Evolutionary conservation across 129 eudicot genomes (phyloP), one percentile per base, ranked within the genome.

Genomic region (Flaveria robusta): DNA sequence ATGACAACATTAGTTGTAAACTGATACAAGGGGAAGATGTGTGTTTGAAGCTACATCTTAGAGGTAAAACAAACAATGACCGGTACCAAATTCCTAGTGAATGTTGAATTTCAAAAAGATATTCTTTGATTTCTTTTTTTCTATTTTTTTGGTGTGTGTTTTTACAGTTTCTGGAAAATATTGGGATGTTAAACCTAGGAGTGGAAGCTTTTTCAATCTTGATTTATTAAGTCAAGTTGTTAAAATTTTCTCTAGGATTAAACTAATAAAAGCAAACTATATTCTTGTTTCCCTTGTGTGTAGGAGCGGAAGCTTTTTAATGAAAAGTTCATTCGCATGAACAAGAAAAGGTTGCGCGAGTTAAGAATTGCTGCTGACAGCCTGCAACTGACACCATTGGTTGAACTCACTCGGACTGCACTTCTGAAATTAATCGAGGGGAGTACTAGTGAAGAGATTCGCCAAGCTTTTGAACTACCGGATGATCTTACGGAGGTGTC

Each of bases 401-500:
- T 88, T 71, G 93, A 90, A 66, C 86, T 90, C 51, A 82, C 87
- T 13, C 79, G 91, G 50, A 81, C 83, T 47, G 86, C 92, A 65
- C 93, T 90, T 76, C 86, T 87, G 45, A 83, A 85, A 20, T 70
- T 84, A 64, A 84, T 87, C 66, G 89, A 87, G 71, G 86, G 85
- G 68, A 87, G 77, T 59, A 74, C 89, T 68, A 83, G 87, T 1
- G 91, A 87, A 77, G 96, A 90, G 86, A 86, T 90, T 18, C 83
- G 91, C 24, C 87, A 85, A 79, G 83, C 83, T 60, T 90, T 90
- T 81, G 75, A 78, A 27, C 75, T 90, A 42, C 89, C 92, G 19
- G 92, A 90, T 82, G 96, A 90, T 87, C 83, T 86, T 42, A 90
- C 92, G 47, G 96, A 90, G 96, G 96, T 89, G 72, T 83, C 75